phyloP scores from a whole-genome alignment of 139 green algal species.

The Micractinium sp. region DNA sequence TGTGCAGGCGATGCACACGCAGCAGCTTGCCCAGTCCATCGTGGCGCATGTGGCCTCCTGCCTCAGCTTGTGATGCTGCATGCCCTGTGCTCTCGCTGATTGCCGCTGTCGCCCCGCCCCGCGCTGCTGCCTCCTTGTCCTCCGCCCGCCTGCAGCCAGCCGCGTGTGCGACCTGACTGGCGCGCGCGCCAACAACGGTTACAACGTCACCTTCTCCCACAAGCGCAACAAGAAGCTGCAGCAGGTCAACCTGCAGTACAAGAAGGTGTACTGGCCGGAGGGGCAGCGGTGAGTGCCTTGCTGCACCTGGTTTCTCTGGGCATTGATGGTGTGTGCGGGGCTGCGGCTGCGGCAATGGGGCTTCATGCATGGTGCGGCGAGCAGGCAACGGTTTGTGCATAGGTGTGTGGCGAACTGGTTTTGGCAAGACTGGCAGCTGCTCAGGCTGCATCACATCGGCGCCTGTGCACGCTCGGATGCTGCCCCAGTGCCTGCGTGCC shows the following conservation, averaged over 20 bases:
- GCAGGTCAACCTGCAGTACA: slow-evolving; percentile 92
- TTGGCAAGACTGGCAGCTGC: neutral
- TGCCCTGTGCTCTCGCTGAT: neutral
- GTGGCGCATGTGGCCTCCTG: neutral
- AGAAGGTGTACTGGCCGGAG: slow-evolving; percentile 73
- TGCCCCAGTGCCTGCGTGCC: too few species aligned
- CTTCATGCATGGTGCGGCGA: neutral
- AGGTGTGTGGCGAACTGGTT: neutral
- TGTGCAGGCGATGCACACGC: neutral
- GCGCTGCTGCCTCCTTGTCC: neutral
- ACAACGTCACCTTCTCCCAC: slow-evolving; percentile 96
- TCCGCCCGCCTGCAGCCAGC: slow-evolving; percentile 26
- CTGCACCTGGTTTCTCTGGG: neutral
- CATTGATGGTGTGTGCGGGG: neutral
- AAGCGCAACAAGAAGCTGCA: slow-evolving; percentile 97
- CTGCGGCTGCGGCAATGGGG: too few species aligned
- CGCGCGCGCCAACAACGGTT: slow-evolving; percentile 97
- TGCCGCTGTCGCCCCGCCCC: neutral
- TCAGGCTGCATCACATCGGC: neutral
- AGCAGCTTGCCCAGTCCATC: neutral
- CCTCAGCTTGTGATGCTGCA: neutral
- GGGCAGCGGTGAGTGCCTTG: slow-evolving; percentile 41
- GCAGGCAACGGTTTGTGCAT: neutral
- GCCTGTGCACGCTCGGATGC: neutral
- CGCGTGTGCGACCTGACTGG: slow-evolving; percentile 90